A percentile compares a stretch with the other conserved stretches of the same genome.
These are phyloP conservation scores for Lactifluus hygrophoroides DNA, from an alignment of 768 basidiomycete species.

Conservation along the genomic window DNA sequence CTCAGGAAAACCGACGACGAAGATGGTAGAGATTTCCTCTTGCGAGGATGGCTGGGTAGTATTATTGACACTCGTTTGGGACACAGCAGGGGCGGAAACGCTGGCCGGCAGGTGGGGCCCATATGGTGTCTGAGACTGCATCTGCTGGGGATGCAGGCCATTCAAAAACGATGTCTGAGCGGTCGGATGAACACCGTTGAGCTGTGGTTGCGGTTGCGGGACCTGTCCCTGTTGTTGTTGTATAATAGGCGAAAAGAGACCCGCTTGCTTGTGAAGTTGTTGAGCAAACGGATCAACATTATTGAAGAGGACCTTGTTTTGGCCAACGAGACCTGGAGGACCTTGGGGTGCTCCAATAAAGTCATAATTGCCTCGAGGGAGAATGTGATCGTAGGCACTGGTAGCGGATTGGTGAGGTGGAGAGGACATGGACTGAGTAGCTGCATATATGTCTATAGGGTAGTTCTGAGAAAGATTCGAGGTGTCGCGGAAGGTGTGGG, in stretches of 20 bases:
- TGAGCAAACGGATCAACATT: constrained; percentile 20
- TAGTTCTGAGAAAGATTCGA: constrained; percentile 20
- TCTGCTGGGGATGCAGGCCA: constrained; percentile 28
- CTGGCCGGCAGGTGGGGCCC: constrained; percentile 54
- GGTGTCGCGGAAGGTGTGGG: constrained; percentile 22
- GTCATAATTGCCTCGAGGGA: constrained; percentile 14
- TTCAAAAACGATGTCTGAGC: constrained; percentile 32
- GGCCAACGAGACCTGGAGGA: constrained; percentile 11
- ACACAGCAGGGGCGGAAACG: constrained; percentile 25
- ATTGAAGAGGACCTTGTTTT: constrained; percentile 16
- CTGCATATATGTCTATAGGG: constrained; percentile 19
- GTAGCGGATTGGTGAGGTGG: constrained; percentile 18
- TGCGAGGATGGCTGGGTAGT: constrained; percentile 30
- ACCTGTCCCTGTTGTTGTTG: constrained; percentile 32
- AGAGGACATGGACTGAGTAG: constrained; percentile 17
- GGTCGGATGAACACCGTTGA: constrained; percentile 25
- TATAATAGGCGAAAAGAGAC: constrained; percentile 26
- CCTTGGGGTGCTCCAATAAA: constrained; percentile 10
- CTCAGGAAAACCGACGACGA: constrained; percentile 98
- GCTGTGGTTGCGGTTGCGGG: constrained; percentile 28
- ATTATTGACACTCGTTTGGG: constrained; percentile 23
- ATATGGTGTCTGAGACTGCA: constrained; percentile 70
- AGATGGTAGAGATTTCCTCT: constrained; percentile 95
- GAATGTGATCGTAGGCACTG: constrained; percentile 15
- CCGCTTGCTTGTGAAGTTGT: constrained; percentile 14